Base-by-base conservation (phyloP, 345 rosid genomes). In the Bruguiera gymnorhiza region DNA sequence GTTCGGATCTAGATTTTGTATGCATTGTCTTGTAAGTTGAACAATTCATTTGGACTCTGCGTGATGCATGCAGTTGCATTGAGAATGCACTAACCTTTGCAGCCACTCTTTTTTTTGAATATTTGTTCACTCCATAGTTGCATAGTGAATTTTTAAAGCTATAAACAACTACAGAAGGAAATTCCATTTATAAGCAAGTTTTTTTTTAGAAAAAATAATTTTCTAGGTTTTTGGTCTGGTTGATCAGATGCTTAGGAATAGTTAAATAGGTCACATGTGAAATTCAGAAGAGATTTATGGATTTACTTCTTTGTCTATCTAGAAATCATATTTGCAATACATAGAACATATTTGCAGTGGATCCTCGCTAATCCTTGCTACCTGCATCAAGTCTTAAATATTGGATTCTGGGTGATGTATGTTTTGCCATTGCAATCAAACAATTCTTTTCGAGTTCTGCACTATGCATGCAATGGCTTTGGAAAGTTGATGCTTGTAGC, bases 191-290 rank as follows among this genome's bases (percentile, higher is more conserved):
- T 36, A 32, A 52, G n/a, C 32, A 36, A 43, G 11, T 15, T 61
- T 31, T 8, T 6, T n/a, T 68, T 10, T 24, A 24, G 24, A 24
- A 24, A 24, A 24, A 24, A 15, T 8, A 51, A 34, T 32, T 73
- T 77, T 72, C 23, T 83, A 91, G 98, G 97, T 91, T 73, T 88
- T 89, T 73, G 80, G 82, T 64, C 82, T 91, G 63, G 69, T 94
- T 3, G 98, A 96, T 43, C 98, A 88, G 81, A 87, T 94, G 85
- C 84, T 94, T 50, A 84, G 97, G 71, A 85, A 62, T 43, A 84
- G 85, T 52, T 85, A 78, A 39, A 39, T 39, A 73, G 88, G 87
- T 61, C 90, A 87, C 0, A 83, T 87, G 87, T 89, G 75, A 82
- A 70, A 32, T 39, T 39, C 46, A 54, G 20, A 8, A 1, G 19